Conservation (phyloP, 306 rosid genomes). For the Arachis stenosperma region DNA sequence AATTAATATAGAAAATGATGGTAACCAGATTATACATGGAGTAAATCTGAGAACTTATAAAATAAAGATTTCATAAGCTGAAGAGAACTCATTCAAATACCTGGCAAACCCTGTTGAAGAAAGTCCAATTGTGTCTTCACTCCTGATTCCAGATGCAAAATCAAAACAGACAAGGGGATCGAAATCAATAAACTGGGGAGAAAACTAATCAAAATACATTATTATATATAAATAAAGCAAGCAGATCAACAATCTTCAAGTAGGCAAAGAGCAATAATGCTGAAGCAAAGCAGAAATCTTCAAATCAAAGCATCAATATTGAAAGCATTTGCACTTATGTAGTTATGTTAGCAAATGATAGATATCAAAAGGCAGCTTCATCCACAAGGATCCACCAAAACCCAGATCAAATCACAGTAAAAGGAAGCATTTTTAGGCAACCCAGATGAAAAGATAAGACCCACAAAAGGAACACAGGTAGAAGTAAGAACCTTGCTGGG, state of each 20-base stretch:
- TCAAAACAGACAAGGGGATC: slow-evolving; percentile 5
- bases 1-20: slow-evolving; percentile 27
- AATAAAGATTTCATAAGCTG: slow-evolving; percentile 30
- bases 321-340: not conserved
- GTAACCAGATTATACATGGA: slow-evolving; percentile 19
- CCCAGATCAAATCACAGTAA: slow-evolving; percentile 36
- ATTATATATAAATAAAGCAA: not conserved
- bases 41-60: slow-evolving; percentile 16
- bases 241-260: slow-evolving; percentile 38
- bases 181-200: slow-evolving; percentile 30
- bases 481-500: slow-evolving; percentile 75
- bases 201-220: slow-evolving; percentile 12
- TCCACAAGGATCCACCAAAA: slow-evolving; percentile 38
- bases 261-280: slow-evolving; percentile 6
- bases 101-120: slow-evolving; percentile 92
- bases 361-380: slow-evolving; percentile 35
- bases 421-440: slow-evolving; percentile 48
- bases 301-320: slow-evolving; percentile 29
- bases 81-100: slow-evolving; percentile 47
- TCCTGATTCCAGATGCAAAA: slow-evolving; percentile 61
- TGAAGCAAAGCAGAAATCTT: slow-evolving; percentile 33
- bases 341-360: slow-evolving; percentile 10
- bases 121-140: slow-evolving; percentile 84
- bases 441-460: slow-evolving; percentile 45
- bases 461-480: slow-evolving; percentile 16